phyloP scores from a whole-genome alignment of 1,284 basidiomycete species.

The Marasmius fiardii region DNA sequence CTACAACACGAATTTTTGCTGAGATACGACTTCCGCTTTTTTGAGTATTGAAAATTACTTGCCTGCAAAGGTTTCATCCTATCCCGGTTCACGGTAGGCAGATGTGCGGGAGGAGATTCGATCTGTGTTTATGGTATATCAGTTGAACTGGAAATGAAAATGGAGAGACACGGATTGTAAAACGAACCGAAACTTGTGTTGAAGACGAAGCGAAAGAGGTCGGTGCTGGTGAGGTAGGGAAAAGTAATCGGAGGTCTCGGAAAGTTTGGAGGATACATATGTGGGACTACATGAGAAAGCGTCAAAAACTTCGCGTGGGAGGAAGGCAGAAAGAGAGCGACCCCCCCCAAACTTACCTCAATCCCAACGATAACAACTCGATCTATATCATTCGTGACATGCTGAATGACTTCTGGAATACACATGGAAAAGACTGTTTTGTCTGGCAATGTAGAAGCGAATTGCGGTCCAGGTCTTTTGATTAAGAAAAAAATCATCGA shows the following conservation, averaged over 20 bases:
- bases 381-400: constrained; percentile 21
- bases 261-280: constrained; percentile 87
- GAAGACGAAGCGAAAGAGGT: not conserved
- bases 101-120: not conserved
- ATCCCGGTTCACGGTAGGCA: not conserved
- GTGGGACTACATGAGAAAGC: constrained; percentile 56
- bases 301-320: not conserved
- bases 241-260: constrained; percentile 57
- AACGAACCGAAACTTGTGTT: not conserved
- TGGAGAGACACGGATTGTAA: not conserved
- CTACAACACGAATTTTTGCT: no score
- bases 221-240: constrained; percentile 21
- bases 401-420: constrained; percentile 52
- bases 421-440: constrained; percentile 87
- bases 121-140: not conserved
- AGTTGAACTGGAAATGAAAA: not conserved
- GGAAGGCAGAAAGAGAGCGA: no score
- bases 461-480: no score
- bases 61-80: not conserved
- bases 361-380: constrained; percentile 83
- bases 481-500: constrained; percentile 58
- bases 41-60: not conserved
- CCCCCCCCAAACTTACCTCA: constrained; percentile 53
- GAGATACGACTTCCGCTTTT: no score
- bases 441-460: constrained; percentile 59